Conservation (phyloP, 1,139 yeast species). For the Casaregolazyma lundiana region DNA sequence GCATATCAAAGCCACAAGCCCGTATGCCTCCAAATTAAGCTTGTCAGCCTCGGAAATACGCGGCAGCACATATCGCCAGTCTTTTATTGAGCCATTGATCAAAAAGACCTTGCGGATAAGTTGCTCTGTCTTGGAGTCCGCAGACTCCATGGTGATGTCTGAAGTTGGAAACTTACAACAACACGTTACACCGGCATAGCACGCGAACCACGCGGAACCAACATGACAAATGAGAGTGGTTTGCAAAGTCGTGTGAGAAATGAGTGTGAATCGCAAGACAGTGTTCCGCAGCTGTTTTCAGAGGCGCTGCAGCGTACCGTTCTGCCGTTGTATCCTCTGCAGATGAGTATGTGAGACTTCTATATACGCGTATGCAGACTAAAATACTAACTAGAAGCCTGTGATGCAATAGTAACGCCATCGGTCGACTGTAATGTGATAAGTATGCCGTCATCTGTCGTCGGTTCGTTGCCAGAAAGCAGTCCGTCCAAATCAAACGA, state of each 20-base stretch:
- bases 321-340: conserved; percentile 6
- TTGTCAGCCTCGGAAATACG: conserved; percentile 30
- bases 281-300: conserved; percentile 1
- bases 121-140: conserved; percentile 17
- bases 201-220: background rate
- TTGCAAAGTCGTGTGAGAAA: background rate
- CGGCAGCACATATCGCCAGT: conserved; percentile 31
- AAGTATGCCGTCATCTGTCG: background rate
- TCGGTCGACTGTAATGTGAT: background rate
- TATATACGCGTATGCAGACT: too few relatives aligned
- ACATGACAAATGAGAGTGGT: background rate
- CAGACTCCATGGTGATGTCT: background rate
- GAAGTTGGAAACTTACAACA: background rate
- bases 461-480: too few relatives aligned
- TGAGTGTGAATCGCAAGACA: background rate
- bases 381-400: background rate
- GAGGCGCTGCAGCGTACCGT: conserved; percentile 5
- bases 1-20: conserved; percentile 41
- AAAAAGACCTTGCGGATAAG: conserved; percentile 29
- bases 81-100: conserved; percentile 20
- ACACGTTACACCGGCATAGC: background rate
- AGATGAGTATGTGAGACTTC: conserved; percentile 6
- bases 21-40: conserved; percentile 42
- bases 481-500: too few relatives aligned
- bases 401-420: too few relatives aligned